Evolutionary conservation across 2,329 filamentous ascomycete species (phyloP), one percentile per base, ranked within the genome.

Genomic region (Microcyclospora tardicrescens): DNA sequence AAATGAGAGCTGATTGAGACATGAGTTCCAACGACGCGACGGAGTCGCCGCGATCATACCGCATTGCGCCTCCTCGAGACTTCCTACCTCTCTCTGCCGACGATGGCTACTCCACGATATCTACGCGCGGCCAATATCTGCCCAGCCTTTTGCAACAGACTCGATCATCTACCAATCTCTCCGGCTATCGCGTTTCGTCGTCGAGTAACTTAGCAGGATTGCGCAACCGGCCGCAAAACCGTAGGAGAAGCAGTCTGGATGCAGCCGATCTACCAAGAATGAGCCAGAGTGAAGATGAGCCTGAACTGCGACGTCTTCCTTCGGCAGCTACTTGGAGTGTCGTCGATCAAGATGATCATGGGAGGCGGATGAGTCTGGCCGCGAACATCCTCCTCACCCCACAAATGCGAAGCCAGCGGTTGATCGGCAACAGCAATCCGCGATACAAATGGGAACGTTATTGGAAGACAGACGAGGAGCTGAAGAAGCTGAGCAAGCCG

Each of bases 361-460:
- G 61, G 16, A 52, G 66, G 36, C 53, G 63, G 33, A 54, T 57
- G 44, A 69, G 65, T 44, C 48, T 58, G 38, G 65, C 59, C 12
- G 65, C 63, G 1, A 51, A 53, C 32, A 54, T 65, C 6, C 52
- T 71, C 34, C 63, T 67, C 48, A 68, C 66, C 31, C 77, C 80
- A 2, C 76, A 83, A 58, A 81, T 86, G 71, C 72, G 84, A 45
- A 86, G 81, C 55, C 82, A 86, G 73, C 74, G 84, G 39, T 69
- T 96, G 51, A 93, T 95, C 58, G 89, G 89, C 32, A 84, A 84
- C 52, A 84, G 75, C 48, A 95, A 91, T 58, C 83, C 84, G 13
- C 68, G 84, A 43, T 94, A 93, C 62, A 73, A 73, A 45, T 95
- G 86, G 73, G 80, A 86, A 56, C 73, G 72, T 43, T 95, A 94